Conservation (phyloP, 2,329 filamentous ascomycete genomes). For the Curvularia lunata region DNA sequence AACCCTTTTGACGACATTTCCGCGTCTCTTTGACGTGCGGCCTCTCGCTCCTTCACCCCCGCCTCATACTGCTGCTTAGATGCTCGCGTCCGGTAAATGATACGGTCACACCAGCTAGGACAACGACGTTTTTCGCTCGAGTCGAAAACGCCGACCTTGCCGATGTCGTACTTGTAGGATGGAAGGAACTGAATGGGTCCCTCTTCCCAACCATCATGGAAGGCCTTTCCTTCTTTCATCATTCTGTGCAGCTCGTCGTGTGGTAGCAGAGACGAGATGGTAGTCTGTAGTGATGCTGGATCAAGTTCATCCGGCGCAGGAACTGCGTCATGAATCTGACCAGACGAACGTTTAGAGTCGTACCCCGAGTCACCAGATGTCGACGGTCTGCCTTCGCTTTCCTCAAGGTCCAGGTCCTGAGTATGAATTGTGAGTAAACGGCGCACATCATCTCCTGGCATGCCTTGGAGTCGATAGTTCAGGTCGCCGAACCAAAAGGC, state of each 20-base stretch:
- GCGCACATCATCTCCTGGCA: slow-evolving; percentile 89
- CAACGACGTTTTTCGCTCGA: slow-evolving; percentile 92
- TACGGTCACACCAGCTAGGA: slow-evolving; percentile 96
- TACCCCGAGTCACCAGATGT: slow-evolving; percentile 31
- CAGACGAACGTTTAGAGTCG: slow-evolving; percentile 24
- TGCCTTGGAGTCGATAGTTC: slow-evolving; percentile 88
- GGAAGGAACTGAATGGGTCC: slow-evolving; percentile 87
- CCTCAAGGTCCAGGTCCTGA: slow-evolving; percentile 64
- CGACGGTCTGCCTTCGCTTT: slow-evolving; percentile 16
- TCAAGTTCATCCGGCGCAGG: slow-evolving; percentile 65
- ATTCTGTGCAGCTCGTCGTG: slow-evolving; percentile 85
- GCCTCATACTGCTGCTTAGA: slow-evolving; percentile 72
- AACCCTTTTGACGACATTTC: slow-evolving; percentile 84
- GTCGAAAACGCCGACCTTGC: slow-evolving; percentile 91
- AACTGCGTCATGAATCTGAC: slow-evolving; percentile 23
- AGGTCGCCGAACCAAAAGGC: slow-evolving; percentile 96
- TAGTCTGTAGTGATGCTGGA: slow-evolving; percentile 86
- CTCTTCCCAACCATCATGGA: slow-evolving; percentile 92
- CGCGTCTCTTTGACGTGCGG: slow-evolving; percentile 74
- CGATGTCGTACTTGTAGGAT: slow-evolving; percentile 97
- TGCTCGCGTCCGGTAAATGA: slow-evolving; percentile 79
- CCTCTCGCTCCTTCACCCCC: slow-evolving; percentile 67
- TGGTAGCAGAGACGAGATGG: slow-evolving; percentile 81
- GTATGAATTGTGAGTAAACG: slow-evolving; percentile 83
- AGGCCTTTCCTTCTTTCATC: slow-evolving; percentile 77